phyloP scores from a whole-genome alignment of 176 grass and related monocot species.

The Elaeis guineensis region DNA sequence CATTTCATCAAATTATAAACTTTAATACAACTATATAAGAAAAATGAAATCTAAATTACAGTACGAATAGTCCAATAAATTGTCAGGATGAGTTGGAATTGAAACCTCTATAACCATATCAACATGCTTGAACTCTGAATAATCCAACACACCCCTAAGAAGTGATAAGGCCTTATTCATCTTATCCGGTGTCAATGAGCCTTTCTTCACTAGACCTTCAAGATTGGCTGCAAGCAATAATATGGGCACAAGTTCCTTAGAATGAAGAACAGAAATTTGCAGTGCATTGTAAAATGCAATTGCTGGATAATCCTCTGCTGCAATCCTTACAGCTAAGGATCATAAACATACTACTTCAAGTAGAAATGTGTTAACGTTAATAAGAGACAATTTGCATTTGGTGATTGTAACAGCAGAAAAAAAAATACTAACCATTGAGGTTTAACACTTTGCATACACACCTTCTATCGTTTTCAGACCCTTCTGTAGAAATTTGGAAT shows the following conservation, averaged over 20 bases:
- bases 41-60: too few species aligned
- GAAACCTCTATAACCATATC: constrained; percentile 98
- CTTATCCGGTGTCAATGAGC: constrained; percentile 77
- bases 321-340: too few species aligned
- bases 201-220: constrained; percentile 86
- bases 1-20: too few species aligned
- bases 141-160: constrained; percentile 79
- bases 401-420: too few species aligned
- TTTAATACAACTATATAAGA: too few species aligned
- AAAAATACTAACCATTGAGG: too few species aligned
- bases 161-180: constrained; percentile 82
- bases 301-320: too few species aligned
- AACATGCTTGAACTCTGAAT: constrained; percentile 84
- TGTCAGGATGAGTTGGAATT: background rate
- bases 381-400: too few species aligned
- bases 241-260: constrained; percentile 10
- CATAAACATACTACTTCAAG: too few species aligned
- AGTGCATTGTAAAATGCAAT: too few species aligned
- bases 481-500: constrained; percentile 74
- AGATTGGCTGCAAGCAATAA: constrained; percentile 50
- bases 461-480: constrained; percentile 88
- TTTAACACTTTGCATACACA: constrained; percentile 1
- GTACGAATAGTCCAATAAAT: background rate
- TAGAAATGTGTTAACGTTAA: too few species aligned
- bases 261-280: background rate